Evolutionary conservation across 768 basidiomycete species (phyloP).

Genomic region (Pseudohyphozyma bogoriensis): DNA sequence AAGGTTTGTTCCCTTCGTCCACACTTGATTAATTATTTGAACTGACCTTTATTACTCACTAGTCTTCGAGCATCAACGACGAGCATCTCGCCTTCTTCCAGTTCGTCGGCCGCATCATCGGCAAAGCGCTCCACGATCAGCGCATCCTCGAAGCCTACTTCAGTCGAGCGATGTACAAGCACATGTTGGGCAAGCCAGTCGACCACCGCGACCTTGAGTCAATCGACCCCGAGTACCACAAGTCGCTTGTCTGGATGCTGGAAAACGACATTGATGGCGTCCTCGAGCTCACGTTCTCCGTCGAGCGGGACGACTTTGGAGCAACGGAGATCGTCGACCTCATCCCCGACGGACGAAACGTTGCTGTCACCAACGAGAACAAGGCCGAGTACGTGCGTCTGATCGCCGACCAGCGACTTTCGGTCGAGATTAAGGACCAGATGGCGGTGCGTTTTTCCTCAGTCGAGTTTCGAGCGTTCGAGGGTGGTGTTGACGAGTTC

Average conservation of each 20-base stretch:
- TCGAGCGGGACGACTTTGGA: conserved; percentile 96
- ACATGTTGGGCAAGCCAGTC: conserved; percentile 83
- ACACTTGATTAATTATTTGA: neutral
- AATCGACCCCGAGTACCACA: conserved; percentile 98
- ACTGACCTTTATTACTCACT: conserved; percentile 96
- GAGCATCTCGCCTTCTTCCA: conserved; percentile 97
- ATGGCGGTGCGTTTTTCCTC: conserved; percentile 47
- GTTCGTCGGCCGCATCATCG: conserved; percentile 94
- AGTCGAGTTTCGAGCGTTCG: neutral
- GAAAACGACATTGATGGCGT: conserved; percentile 76
- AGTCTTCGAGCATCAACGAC: conserved; percentile 84
- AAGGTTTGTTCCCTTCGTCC: conserved; percentile 34
- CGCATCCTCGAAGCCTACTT: conserved; percentile 96
- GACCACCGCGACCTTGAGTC: conserved; percentile 95
- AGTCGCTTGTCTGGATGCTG: conserved; percentile 92
- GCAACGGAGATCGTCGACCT: conserved; percentile 76
- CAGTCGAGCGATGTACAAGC: conserved; percentile 83
- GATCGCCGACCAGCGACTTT: conserved; percentile 85
- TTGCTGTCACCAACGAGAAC: conserved; percentile 92
- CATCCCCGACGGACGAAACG: conserved; percentile 70
- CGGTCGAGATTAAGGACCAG: conserved; percentile 90
- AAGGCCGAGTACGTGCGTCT: conserved; percentile 91
- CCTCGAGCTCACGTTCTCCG: conserved; percentile 83
- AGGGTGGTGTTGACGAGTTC: neutral
- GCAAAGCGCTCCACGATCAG: conserved; percentile 94